phyloP scores from a whole-genome alignment of 2,329 filamentous ascomycete genomes.

The Colletotrichum shisoi region DNA sequence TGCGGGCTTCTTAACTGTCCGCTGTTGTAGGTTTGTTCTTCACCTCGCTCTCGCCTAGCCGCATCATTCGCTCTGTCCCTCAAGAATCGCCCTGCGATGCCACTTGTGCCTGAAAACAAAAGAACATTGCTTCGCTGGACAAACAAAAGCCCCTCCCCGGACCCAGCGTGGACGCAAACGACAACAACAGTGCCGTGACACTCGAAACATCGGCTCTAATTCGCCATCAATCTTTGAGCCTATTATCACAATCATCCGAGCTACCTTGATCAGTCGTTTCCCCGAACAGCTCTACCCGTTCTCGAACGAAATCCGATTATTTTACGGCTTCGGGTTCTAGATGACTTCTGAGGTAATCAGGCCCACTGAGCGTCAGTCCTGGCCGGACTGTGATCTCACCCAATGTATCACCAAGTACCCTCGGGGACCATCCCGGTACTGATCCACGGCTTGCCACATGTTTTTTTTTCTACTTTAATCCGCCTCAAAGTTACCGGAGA shows the following conservation, averaged over 20 bases:
- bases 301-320: not conserved
- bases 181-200: slow-evolving; percentile 1
- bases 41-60: not conserved
- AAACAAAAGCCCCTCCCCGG: slow-evolving; percentile 20
- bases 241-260: not conserved
- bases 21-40: not conserved
- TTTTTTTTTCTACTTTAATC: slow-evolving; percentile 26
- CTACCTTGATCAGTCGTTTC: not conserved
- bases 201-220: slow-evolving; percentile 2
- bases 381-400: slow-evolving; percentile 3
- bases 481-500: not conserved
- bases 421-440: slow-evolving; percentile 12
- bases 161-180: slow-evolving; percentile 13
- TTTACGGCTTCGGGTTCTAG: not conserved
- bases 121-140: slow-evolving; percentile 28
- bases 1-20: not conserved
- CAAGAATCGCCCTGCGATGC: not conserved
- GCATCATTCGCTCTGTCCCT: not conserved
- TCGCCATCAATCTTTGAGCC: not conserved
- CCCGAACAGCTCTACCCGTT: not conserved
- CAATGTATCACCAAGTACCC: slow-evolving; percentile 26
- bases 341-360: not conserved
- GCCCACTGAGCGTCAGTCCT: slow-evolving; percentile 1
- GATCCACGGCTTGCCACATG: slow-evolving; percentile 30
- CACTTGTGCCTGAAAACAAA: slow-evolving; percentile 11